Conservation (phyloP, 495 filamentous ascomycete genomes). For the Trichoderma gamsii region DNA sequence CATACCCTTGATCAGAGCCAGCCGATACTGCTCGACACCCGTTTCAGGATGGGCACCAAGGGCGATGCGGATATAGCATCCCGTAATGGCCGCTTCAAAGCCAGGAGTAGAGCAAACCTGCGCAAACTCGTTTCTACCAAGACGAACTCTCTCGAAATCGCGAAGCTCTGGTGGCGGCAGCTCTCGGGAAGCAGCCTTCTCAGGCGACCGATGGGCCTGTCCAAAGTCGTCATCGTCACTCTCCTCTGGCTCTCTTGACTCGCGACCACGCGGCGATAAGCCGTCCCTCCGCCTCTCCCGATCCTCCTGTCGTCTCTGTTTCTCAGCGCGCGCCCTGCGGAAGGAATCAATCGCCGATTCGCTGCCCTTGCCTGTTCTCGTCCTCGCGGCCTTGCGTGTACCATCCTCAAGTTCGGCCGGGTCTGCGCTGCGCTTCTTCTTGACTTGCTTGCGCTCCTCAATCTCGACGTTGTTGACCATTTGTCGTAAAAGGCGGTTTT, state of each 20-base stretch:
- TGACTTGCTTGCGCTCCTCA: constrained; percentile 36
- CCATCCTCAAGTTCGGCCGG: constrained; percentile 64
- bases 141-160: constrained; percentile 73
- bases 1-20: constrained; percentile 79
- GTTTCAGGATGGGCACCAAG: constrained; percentile 65
- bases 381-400: constrained; percentile 75
- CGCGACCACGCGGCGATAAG: constrained; percentile 30
- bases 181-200: constrained; percentile 32
- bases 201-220: constrained; percentile 40
- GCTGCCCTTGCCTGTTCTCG: constrained; percentile 72
- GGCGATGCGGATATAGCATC: constrained; percentile 75
- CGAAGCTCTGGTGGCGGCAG: constrained; percentile 57
- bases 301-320: constrained; percentile 65
- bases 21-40: constrained; percentile 68
- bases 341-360: constrained; percentile 67
- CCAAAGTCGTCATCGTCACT: constrained; percentile 69
- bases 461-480: constrained; percentile 64
- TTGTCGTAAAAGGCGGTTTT: constrained; percentile 78
- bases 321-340: constrained; percentile 78
- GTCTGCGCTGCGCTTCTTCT: constrained; percentile 76
- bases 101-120: constrained; percentile 86
- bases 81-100: constrained; percentile 71
- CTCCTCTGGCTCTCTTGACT: constrained; percentile 54
- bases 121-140: constrained; percentile 75
- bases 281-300: constrained; percentile 53